Evolutionary conservation across 495 filamentous ascomycete genomes (phyloP), one percentile per base, ranked within the genome.

Genomic region (Aspergillus saccharolyticus): DNA sequence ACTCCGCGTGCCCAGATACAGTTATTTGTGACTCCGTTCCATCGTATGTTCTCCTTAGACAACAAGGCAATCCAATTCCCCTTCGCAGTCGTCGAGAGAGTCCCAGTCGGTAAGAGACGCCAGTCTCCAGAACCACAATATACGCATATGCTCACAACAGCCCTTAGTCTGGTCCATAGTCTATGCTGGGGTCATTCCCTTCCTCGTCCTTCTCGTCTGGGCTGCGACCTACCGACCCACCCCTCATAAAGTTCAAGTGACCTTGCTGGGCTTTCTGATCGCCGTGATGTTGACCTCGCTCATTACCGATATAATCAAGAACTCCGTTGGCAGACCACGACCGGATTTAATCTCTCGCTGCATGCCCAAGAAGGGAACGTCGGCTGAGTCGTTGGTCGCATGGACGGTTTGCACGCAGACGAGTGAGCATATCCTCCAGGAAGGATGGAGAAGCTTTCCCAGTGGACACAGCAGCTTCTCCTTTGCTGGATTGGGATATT

Each of bases 381-480:
- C 88, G 1, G 72, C 71, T 54, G 74, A 92, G 66, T 64, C 72
- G 4, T 79, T 96, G 16, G 88, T 97, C 42, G 79, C 77, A 10
- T 84, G 88, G 63, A 80, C 84, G 19, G 84, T 95, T 4, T 97
- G 93, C 70, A 96, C 90, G 3, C 82, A 96, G 68, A 79, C 82
- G 0, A 74, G 86, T 60, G 82, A 87, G 57, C 90, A 93, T 63
- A 83, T 79, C 3, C 76, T 97, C 3, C 89, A 96, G 59, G 93
- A 97, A 67, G 93, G 93, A 8, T 97, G 90, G 87, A 83, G 92
- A 43, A 91, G 87, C 49, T 97, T 97, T 59, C 93, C 93, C 3
- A 90, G 86, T 53, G 93, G 93, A 3, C 93, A 97, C 66, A 88
- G 83, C 53, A 89, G 85, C 65, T 94, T 96, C 60, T 82, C 90